Evolutionary conservation across 2,329 filamentous ascomycete species (phyloP), one percentile per base, ranked within the genome.

Genomic region (Sporothrix mexicana): DNA sequence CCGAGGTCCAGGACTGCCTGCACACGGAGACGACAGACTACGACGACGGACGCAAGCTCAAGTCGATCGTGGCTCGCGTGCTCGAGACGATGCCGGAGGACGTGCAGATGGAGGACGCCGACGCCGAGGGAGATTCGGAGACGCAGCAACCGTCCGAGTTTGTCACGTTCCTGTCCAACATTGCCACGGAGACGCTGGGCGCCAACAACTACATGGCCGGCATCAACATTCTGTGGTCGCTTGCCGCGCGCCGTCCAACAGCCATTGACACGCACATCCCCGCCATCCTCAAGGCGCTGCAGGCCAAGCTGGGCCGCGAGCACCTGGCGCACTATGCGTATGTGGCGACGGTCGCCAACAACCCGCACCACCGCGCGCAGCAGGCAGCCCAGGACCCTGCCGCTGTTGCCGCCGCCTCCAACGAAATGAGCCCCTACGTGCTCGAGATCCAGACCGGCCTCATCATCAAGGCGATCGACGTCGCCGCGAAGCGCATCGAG

Each of bases 391-490:
- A 87, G 73, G 88, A 90, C 23, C 87, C 89, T 17, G 86, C 83
- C 74, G 85, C 86, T 41, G 85, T 85, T 13, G 85, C 85, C 74
- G 85, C 86, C 41, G 85, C 85, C 15, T 85, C 85, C 6, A 61
- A 59, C 53, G 88, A 92, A 74, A 87, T 93, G 79, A 90, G 91
- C 71, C 84, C 90, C 6, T 92, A 94, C 77, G 94, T 98, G 74
- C 87, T 95, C 43, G 93, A 97, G 78, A 89, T 97, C n/a, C 95
- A 96, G 76, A 95, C 94, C 9, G 91, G 92, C 73, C 84, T 99
- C 57, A 97, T 98, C 82, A 91, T 98, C 78, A 98, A 98, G 83
- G 93, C 95, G 10, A 95, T 99, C 74, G 95, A 98, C 78, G 91
- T 98, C 73, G 93, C 97, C 25, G 93, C 96, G 1, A 88, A 94